Evolutionary conservation across 2,329 filamentous ascomycete species (phyloP), one percentile per base, ranked within the genome.

Genomic region (Ciborinia camelliae): DNA sequence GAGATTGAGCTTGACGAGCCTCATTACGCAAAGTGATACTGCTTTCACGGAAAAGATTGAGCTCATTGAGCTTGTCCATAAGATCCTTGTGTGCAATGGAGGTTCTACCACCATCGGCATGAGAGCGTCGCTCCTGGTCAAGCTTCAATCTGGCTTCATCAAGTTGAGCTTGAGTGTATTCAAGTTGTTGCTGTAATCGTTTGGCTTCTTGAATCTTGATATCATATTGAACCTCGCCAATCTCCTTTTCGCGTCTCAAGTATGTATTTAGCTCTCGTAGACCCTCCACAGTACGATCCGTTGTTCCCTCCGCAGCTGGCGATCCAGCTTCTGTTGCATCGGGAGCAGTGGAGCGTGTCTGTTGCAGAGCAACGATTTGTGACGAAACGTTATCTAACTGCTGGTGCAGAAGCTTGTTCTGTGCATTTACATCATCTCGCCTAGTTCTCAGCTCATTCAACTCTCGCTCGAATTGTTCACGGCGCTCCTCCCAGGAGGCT

Each of bases 31-130:
- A 82, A 1, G 94, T 95, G 64, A 90, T 90, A 71, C 91, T 97
- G 79, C 93, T 97, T 78, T 99, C 95, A 14, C 95, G 90, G 81
- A 96, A 96, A 20, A 97, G 82, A 72, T 99, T 99, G 66, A 99
- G 86, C 77, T 99, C 92, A 73, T 96, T 95, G 67, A 99, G 85
- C 69, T 96, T 97, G 69, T 96, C 89, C 86, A 97, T 92, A 5
- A 99, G 84, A 72, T 96, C 92, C 74, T 91, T 92, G 74, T 97
- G 92, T 58, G 88, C 91, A 73, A 91, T 84, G 15, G 90, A 89
- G 64, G 83, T 88, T 68, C 90, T 85, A 55, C 90, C 86, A 65
- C 82, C 88, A 69, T 96, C 90, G 1, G 88, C 84, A 64, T 92
- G 86, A 48, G 88, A 82, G 55, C 89, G 87, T 35, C 92, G 90